Base-by-base conservation (phyloP, 306 rosid genomes). In the Vigna radiata region DNA sequence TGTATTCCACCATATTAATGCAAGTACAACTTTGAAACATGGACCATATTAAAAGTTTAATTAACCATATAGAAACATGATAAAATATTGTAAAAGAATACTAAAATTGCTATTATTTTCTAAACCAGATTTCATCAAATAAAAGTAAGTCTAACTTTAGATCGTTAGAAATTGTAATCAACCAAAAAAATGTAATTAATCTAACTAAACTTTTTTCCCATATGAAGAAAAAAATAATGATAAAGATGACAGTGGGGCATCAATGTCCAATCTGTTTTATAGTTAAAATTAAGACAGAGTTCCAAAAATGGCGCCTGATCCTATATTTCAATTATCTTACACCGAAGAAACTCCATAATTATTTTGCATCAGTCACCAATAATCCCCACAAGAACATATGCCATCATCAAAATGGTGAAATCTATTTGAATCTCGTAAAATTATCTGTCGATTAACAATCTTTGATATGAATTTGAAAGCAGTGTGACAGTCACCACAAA, bases 401-500 rank as follows among this genome's bases (percentile, higher is more conserved):
- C 97, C 98, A 77, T 83, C 87, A 18, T 77, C 85, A 72, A 91
- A 93, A 81, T 93, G 98, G 79, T 93, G 98, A 81, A 93, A 93
- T 82, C 98, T 86, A 81, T 83, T 88, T 80, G 97, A 86, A 86
- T 93, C 98, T 68, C 96, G 87, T 73, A 91, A 79, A 33, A 91
- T 85, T 72, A 93, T 88, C 73, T 79, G 88, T 66, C 98, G 87
- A 63, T 81, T 83, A 60, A 88, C 90, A 72, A 91, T 91, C 78
- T 87, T 82, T 10, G 98, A 93, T 73, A 93, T 86, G 81, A 80
- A 90, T 74, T 93, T 93, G 87, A 89, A 93, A 80, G 94, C 96
- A 54, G 91, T 75, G 82, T 94, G 98, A 83, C 98, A 94, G 77
- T 94, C 98, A 73, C 97, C 97, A 73, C 97, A 94, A 79, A 94